These are phyloP conservation scores for Magnusiomyces tetraspermus DNA, from an alignment of 1,139 yeast genomes.

Conservation along the genomic window DNA sequence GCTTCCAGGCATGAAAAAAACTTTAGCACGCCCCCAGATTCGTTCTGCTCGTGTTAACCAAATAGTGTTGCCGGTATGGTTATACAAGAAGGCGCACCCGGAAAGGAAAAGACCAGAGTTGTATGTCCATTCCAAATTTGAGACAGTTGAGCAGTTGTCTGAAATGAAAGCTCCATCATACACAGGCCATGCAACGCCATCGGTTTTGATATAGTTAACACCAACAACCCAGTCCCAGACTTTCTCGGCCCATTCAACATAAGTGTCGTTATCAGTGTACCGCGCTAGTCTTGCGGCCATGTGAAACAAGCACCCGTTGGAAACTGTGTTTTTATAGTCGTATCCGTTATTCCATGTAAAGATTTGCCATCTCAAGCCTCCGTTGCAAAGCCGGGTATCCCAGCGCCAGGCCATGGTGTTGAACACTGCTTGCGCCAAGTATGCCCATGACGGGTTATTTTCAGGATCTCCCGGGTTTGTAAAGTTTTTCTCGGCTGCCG, in stretches of 20 bases:
- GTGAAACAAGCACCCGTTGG: conserved; percentile 85
- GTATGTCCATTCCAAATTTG: conserved; percentile 73
- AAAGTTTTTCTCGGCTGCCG: conserved; percentile 74
- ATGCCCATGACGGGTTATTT: conserved; percentile 53
- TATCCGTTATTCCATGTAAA: conserved; percentile 92
- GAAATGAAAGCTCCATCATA: conserved; percentile 70
- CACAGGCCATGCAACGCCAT: conserved; percentile 33
- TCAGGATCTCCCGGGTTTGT: conserved; percentile 47
- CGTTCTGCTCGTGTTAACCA: conserved; percentile 51
- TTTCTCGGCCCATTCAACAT: conserved; percentile 69
- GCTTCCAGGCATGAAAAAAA: conserved; percentile 49
- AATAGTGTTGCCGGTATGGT: conserved; percentile 54
- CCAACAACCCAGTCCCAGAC: conserved; percentile 77
- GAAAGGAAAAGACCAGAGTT: conserved; percentile 72
- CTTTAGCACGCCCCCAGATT: conserved; percentile 39
- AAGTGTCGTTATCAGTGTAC: conserved; percentile 61
- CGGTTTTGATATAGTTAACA: conserved; percentile 45
- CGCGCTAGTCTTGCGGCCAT: conserved; percentile 81
- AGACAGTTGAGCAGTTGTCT: conserved; percentile 51
- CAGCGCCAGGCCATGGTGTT: conserved; percentile 85
- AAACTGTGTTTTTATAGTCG: conserved; percentile 81
- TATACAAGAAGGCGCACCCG: conserved; percentile 77
- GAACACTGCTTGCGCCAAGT: conserved; percentile 69
- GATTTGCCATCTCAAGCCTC: conserved; percentile 95
- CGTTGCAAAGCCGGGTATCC: conserved; percentile 66